These are phyloP conservation scores for Kwoniella heveanensis DNA, from an alignment of 768 basidiomycete genomes.

Conservation along the genomic window DNA sequence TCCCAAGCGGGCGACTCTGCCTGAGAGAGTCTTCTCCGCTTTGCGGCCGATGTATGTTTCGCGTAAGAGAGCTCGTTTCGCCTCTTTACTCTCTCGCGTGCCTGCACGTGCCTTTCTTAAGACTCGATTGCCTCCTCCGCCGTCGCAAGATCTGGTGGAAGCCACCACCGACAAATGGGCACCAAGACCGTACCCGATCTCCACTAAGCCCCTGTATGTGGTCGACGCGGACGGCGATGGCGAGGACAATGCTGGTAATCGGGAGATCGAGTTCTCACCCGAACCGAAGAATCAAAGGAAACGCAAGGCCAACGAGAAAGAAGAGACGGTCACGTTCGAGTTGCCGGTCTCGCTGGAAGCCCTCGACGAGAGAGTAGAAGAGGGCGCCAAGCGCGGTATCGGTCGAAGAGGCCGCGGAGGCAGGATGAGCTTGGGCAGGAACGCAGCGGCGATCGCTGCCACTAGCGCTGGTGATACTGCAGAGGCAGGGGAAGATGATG, in stretches of 20 bases:
- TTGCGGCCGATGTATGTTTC: constrained; percentile 11
- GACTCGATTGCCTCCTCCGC: constrained; percentile 23
- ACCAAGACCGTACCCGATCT: constrained; percentile 42
- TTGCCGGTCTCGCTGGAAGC: constrained; percentile 45
- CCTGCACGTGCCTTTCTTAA: constrained; percentile 35
- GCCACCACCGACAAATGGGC: constrained; percentile 44
- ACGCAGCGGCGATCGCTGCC: not conserved
- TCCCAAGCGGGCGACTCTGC: not conserved
- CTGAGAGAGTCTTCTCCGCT: not conserved
- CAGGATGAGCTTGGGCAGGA: constrained; percentile 1
- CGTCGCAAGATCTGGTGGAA: constrained; percentile 30
- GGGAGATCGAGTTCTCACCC: constrained; percentile 11
- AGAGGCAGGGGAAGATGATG: constrained; percentile 2
- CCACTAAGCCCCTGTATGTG: constrained; percentile 35
- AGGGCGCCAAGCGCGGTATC: constrained; percentile 28
- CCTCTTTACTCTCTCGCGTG: constrained; percentile 25
- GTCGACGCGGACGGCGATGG: constrained; percentile 32
- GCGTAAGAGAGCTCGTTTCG: constrained; percentile 22
- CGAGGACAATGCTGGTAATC: constrained; percentile 5
- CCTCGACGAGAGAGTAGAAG: constrained; percentile 44
- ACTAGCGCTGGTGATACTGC: not conserved
- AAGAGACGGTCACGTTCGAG: constrained; percentile 43
- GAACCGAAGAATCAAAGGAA: constrained; percentile 25
- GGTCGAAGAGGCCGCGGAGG: constrained; percentile 13
- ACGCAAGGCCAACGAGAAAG: constrained; percentile 21